A percentile compares a stretch with the other conserved stretches of the same genome.
These are phyloP conservation scores for Pseudoturritis turrita DNA, from an alignment of 345 rosid species.

Conservation along the genomic window DNA sequence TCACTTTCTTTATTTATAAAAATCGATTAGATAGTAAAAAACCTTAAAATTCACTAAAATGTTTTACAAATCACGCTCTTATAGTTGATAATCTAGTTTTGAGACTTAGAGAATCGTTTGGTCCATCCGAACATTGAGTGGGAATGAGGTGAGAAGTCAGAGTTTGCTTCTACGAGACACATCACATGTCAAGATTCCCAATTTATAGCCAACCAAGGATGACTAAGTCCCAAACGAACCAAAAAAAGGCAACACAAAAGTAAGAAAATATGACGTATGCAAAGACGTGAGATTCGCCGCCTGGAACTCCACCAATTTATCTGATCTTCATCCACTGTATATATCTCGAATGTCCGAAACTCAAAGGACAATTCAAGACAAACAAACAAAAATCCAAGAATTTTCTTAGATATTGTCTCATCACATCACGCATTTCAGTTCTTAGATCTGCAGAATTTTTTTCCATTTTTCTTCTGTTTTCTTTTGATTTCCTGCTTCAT, in stretches of 20 bases:
- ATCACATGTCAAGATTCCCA: background rate
- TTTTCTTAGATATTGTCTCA: background rate
- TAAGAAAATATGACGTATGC: slow-evolving; percentile 8
- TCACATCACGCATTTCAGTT: background rate
- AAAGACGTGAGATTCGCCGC: slow-evolving; percentile 21
- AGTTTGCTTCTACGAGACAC: background rate
- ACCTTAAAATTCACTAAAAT: no score
- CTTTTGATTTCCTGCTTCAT: background rate
- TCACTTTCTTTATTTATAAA: no score
- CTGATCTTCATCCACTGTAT: background rate
- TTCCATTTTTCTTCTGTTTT: background rate
- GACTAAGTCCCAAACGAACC: background rate
- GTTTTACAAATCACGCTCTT: no score
- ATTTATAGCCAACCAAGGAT: slow-evolving; percentile 6
- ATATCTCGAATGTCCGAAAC: slow-evolving; percentile 1
- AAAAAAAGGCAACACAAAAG: background rate
- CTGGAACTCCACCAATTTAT: background rate
- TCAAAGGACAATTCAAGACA: background rate
- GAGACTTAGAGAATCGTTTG: no score
- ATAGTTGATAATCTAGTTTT: no score
- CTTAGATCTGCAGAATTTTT: background rate
- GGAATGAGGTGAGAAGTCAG: slow-evolving; percentile 2
- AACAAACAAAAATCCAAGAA: background rate
- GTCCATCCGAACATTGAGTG: no score
- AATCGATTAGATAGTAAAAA: no score